Percentiles rank a stretch among this genome's conserved stretches.
Conservation (phyloP, 306 rosid genomes). For the Urtica urens region DNA sequence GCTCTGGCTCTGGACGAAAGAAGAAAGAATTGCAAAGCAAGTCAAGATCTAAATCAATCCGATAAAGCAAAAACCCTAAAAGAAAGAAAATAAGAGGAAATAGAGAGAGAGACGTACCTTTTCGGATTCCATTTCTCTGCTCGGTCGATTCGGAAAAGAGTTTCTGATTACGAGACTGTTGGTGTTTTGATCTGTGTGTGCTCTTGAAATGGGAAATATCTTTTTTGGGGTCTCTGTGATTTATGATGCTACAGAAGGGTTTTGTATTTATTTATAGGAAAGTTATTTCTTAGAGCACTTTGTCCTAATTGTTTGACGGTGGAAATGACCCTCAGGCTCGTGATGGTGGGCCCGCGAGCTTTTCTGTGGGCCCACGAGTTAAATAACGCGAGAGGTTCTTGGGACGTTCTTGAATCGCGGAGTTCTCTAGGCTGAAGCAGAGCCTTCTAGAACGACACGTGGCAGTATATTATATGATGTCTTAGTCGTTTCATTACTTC, state of each 20-base stretch:
- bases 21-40: not conserved
- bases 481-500: too few relatives aligned
- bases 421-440: conserved; percentile 25
- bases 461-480: conserved; percentile 6
- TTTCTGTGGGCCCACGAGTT: not conserved
- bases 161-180: too few relatives aligned
- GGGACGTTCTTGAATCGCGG: conserved; percentile 18
- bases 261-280: not conserved
- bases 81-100: not conserved
- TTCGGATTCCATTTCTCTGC: not conserved
- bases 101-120: not conserved
- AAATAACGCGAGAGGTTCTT: not conserved
- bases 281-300: not conserved
- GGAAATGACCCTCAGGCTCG: not conserved
- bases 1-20: conserved; percentile 13
- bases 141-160: too few relatives aligned
- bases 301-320: not conserved
- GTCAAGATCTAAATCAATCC: conserved; percentile 3
- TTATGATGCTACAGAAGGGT: not conserved
- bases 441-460: conserved; percentile 34
- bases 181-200: too few relatives aligned
- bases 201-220: not conserved
- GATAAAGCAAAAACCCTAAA: not conserved
- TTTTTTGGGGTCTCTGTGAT: not conserved
- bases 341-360: too few relatives aligned